phyloP scores from a whole-genome alignment of 139 green algal genomes.

The Tetraselmis chui region DNA sequence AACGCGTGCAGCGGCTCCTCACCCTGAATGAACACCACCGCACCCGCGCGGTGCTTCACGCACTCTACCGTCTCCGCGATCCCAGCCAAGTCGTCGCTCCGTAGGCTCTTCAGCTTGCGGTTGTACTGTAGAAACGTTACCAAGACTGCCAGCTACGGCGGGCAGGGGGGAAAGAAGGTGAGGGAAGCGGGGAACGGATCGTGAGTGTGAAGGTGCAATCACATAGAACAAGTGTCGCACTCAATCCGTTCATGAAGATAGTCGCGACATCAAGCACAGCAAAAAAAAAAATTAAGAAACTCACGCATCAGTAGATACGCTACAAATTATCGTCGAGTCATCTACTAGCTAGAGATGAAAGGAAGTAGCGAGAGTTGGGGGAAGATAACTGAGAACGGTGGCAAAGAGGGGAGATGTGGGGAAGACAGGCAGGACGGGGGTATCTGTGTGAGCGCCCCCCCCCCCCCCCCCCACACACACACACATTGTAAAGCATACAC shows the following conservation, averaged over 20 bases:
- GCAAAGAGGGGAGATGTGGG: too few species aligned
- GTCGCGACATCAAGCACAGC: not conserved
- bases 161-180: not conserved
- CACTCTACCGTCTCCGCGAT: not conserved
- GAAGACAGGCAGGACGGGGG: too few species aligned
- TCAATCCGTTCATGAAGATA: not conserved
- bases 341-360: too few species aligned
- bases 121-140: not conserved
- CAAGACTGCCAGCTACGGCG: not conserved
- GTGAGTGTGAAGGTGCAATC: not conserved
- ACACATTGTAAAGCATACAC: too few species aligned
- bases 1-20: not conserved
- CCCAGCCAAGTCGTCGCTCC: not conserved
- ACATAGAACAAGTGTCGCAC: not conserved
- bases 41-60: not conserved
- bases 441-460: too few species aligned
- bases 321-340: too few species aligned
- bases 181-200: not conserved
- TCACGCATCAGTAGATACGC: too few species aligned
- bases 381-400: too few species aligned
- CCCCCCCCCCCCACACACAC: too few species aligned
- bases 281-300: not conserved
- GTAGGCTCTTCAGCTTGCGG: not conserved
- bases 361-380: too few species aligned
- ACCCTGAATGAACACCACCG: not conserved